phyloP scores from a whole-genome alignment of 2,329 filamentous ascomycete species.

The Fusarium buharicum region DNA sequence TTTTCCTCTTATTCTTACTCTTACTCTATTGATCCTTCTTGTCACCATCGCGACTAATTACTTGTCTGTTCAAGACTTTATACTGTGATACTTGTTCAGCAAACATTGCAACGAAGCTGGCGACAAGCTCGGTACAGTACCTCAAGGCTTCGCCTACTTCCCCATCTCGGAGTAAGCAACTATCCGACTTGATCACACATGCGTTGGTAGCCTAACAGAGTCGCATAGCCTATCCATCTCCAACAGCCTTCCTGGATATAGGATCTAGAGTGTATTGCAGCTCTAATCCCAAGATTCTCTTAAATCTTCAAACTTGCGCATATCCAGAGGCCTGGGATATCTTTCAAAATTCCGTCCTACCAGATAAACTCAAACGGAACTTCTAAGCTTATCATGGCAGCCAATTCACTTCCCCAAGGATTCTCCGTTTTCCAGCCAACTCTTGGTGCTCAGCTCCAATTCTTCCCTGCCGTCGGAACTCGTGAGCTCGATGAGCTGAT shows the following conservation, averaged over 20 bases:
- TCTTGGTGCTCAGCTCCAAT: constrained; percentile 68
- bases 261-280: constrained; percentile 23
- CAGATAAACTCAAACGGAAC: constrained; percentile 18
- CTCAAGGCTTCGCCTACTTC: constrained; percentile 33
- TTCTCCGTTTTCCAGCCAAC: constrained; percentile 70
- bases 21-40: constrained; percentile 1
- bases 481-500: constrained; percentile 70
- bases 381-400: constrained; percentile 42
- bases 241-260: background rate
- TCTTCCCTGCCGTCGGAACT: constrained; percentile 72
- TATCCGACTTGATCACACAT: constrained; percentile 20
- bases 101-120: constrained; percentile 31
- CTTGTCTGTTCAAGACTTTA: constrained; percentile 14
- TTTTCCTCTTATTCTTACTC: constrained; percentile 38
- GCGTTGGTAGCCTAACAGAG: constrained; percentile 20
- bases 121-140: constrained; percentile 26
- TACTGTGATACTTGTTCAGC: no score
- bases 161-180: constrained; percentile 37
- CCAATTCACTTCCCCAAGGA: constrained; percentile 53
- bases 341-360: constrained; percentile 21
- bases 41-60: constrained; percentile 14
- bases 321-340: no score
- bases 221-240: constrained; percentile 13
- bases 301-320: no score
- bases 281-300: constrained; percentile 5